Evolutionary conservation across 208 protist species (phyloP), one percentile per base, ranked within the genome.

Genomic region (Leishmania martiniquensis): DNA sequence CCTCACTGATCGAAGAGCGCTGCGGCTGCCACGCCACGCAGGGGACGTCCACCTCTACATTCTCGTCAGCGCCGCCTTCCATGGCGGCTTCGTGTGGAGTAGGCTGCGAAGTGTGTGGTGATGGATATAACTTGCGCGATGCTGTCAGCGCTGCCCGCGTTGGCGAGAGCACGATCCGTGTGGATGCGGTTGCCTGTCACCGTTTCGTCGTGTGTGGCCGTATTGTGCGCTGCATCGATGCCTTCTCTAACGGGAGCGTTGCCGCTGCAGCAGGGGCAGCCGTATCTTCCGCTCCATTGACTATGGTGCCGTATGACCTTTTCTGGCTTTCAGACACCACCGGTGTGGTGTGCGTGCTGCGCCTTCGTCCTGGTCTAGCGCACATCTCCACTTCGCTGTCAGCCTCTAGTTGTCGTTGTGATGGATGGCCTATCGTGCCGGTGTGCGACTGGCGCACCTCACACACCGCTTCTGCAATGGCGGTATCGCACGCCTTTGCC

Each of bases 111-210:
- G 68, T 54, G n/a, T 2, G 70, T 4, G 52, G 37, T 12, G 34
- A 32, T 9, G 6, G 34, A 32, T 2, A 47, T 37, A 22, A 12
- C 29, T 29, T 62, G 51, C 52, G 34, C 6, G 47, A 68, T 1
- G 51, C 20, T 2, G 74, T 51, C 37, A 32, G 2, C 32, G 71
- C 79, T 4, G 29, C 74, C 7, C 86, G 89, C 10, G 34, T 91
- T 1, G 81, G 89, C 52, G 89, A 86, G 39, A 75, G 78, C 72
- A 83, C 87, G 42, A 69, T 91, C 10, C 39, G 84, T 0, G 45
- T 93, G 0, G 89, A 93, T 60, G 82, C 87, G 6, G 47, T 67
- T 3, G 57, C 81, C 45, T 91, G 89, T 76, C 81, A 82, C 52
- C 52, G 47, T 20, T 85, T 93, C 4, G 73, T 74, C 25, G 75